Conservation (phyloP, 2,329 filamentous ascomycete species). For the Stemphylium beticola region DNA sequence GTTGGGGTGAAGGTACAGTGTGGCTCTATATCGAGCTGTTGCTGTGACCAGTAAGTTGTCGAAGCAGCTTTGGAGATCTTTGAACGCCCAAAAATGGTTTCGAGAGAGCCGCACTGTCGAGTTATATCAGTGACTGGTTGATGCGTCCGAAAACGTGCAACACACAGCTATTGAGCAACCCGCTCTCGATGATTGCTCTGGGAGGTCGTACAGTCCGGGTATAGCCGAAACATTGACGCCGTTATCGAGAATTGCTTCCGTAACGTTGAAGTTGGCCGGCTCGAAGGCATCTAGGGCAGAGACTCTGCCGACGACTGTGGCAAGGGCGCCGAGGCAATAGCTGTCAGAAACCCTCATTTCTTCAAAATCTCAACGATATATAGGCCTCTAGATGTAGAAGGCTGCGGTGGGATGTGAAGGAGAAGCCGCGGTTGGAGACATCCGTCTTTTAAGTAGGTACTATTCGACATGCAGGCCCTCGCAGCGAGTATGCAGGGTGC, state of each 20-base stretch:
- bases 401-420: background rate
- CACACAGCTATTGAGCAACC: conserved; percentile 30
- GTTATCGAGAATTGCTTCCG: conserved; percentile 25
- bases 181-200: background rate
- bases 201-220: conserved; percentile 11
- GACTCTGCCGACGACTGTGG: background rate
- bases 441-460: background rate
- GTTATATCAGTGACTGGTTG: background rate
- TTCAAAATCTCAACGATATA: background rate
- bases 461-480: no score
- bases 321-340: background rate
- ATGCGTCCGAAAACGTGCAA: background rate
- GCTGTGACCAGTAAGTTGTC: conserved; percentile 18
- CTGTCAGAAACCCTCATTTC: background rate
- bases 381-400: background rate
- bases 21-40: conserved; percentile 19
- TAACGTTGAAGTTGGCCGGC: conserved; percentile 25
- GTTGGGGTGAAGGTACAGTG: conserved; percentile 23
- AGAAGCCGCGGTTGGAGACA: background rate
- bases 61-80: conserved; percentile 14
- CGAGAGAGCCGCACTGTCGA: conserved; percentile 28
- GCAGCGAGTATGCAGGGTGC: background rate
- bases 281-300: conserved; percentile 18
- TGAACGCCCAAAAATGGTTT: conserved; percentile 20
- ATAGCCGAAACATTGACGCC: conserved; percentile 25